phyloP scores from a whole-genome alignment of 176 grass and related monocot species.

The Cenchrus americanus region DNA sequence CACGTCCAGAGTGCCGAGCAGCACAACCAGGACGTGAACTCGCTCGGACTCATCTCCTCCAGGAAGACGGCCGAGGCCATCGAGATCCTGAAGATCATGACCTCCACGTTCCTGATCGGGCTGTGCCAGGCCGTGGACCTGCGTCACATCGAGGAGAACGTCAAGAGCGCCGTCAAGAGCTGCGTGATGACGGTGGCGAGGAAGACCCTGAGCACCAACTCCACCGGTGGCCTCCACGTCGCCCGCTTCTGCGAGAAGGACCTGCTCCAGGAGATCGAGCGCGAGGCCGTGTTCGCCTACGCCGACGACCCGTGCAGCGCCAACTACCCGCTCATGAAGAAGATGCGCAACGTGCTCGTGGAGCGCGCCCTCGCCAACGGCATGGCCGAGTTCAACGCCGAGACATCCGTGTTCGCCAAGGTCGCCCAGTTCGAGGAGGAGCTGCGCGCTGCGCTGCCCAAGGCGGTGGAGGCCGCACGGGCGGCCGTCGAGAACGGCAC shows the following conservation, averaged over 20 bases:
- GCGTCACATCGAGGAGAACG: slow-evolving; percentile 71
- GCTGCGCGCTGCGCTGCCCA: slow-evolving; percentile 47
- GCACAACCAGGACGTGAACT: slow-evolving; percentile 89
- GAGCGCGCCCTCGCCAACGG: slow-evolving; percentile 64
- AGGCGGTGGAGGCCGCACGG: slow-evolving; percentile 53
- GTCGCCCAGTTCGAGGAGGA: slow-evolving; percentile 58
- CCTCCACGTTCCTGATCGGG: slow-evolving; percentile 60
- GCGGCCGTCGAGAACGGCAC: slow-evolving; percentile 56
- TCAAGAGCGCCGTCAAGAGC: slow-evolving; percentile 55
- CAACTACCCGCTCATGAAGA: slow-evolving; percentile 68
- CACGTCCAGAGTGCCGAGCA: slow-evolving; percentile 88
- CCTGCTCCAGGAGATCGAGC: slow-evolving; percentile 58
- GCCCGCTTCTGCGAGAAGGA: slow-evolving; percentile 66
- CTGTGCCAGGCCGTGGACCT: slow-evolving; percentile 67
- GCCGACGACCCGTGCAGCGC: slow-evolving; percentile 72
- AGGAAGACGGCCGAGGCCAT: slow-evolving; percentile 73
- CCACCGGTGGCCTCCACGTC: slow-evolving; percentile 48
- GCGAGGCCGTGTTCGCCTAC: slow-evolving; percentile 62
- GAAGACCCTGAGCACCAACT: slow-evolving; percentile 49
- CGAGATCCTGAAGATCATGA: slow-evolving; percentile 83
- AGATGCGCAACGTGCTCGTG: slow-evolving; percentile 67
- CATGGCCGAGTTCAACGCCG: slow-evolving; percentile 35
- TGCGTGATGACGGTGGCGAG: slow-evolving; percentile 51
- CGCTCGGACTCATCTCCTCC: slow-evolving; percentile 66
- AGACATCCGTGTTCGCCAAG: slow-evolving; percentile 62